Evolutionary conservation across 139 green algal species (phyloP).

Genomic region (Yamagishiella unicocca): DNA sequence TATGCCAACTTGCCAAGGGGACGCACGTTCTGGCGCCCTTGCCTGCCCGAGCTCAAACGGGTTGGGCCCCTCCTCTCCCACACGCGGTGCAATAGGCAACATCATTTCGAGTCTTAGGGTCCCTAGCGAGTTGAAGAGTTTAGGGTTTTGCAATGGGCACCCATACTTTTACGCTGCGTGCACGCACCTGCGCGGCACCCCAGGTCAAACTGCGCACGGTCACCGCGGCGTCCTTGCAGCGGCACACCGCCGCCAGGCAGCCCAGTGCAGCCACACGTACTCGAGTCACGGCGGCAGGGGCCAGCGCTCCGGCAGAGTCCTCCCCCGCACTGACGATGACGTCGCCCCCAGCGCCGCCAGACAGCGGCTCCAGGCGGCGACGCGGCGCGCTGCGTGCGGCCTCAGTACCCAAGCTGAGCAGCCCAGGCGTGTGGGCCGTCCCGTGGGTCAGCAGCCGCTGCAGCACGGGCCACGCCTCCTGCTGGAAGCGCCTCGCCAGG

Average conservation of each 20-base stretch:
- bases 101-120: no score
- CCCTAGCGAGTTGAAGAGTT: no score
- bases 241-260: conserved; percentile 58
- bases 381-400: background rate
- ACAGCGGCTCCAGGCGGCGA: background rate
- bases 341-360: background rate
- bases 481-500: conserved; percentile 66
- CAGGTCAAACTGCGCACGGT: conserved; percentile 52
- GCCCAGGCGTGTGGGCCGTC: conserved; percentile 47
- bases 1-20: no score
- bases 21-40: no score
- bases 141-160: no score
- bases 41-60: no score
- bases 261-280: conserved; percentile 60
- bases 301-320: conserved; percentile 10
- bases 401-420: conserved; percentile 23
- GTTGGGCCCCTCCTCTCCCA: no score
- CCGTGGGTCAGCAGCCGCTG: conserved; percentile 60
- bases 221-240: background rate
- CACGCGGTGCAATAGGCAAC: no score
- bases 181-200: conserved; percentile 44
- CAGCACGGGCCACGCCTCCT: conserved; percentile 77
- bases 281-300: conserved; percentile 62
- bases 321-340: background rate
- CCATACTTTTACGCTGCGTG: no score